phyloP scores from a whole-genome alignment of 345 rosid genomes.

The Eucalyptus marginata region DNA sequence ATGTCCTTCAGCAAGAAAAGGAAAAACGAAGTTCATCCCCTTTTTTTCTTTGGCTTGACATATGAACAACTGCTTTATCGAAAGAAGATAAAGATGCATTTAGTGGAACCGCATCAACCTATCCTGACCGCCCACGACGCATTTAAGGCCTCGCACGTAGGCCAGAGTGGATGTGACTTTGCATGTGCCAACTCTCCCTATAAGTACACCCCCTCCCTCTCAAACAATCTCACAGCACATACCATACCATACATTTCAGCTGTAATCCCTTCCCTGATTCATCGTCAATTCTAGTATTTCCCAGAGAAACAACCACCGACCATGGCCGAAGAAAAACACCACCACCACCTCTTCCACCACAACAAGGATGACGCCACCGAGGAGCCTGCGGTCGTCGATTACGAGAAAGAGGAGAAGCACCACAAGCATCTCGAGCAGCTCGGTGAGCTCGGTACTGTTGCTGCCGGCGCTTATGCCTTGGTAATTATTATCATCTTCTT shows the following conservation, averaged over 20 bases:
- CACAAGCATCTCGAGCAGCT: constrained; percentile 46
- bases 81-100: neutral
- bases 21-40: neutral
- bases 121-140: neutral
- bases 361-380: constrained; percentile 5
- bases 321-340: constrained; percentile 39
- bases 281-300: neutral
- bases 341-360: constrained; percentile 28
- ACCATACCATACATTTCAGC: neutral
- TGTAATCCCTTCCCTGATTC: neutral
- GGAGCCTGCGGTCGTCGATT: neutral
- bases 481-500: constrained; percentile 1
- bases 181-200: neutral
- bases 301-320: neutral
- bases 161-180: neutral
- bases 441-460: constrained; percentile 26
- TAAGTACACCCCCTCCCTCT: neutral
- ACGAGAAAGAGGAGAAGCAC: constrained; percentile 47
- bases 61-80: neutral
- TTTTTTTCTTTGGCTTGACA: neutral
- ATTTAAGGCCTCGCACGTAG: neutral
- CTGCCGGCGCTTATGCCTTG: constrained; percentile 41
- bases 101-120: neutral
- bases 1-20: neutral
- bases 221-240: neutral